Base-by-base conservation (phyloP, 441 rosid species). In the Pelargonium cotyledonis region DNA sequence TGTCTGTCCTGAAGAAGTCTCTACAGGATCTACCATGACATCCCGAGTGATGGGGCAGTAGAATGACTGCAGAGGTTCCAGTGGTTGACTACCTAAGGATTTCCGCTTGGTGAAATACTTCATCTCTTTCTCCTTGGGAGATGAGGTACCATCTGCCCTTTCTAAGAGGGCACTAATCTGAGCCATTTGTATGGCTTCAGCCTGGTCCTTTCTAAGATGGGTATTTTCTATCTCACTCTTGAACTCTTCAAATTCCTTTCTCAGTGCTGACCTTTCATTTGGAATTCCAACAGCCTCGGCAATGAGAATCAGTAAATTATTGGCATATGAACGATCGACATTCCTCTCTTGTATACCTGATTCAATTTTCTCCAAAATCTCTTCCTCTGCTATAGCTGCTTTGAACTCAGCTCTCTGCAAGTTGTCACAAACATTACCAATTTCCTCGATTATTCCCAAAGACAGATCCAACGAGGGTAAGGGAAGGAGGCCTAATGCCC, bases 1-100 rank as follows among this genome's bases (percentile, higher is more conserved):
- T 63, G 92, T 87, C 74, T 87, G 89, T 65, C 92, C 89, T 23
- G 92, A 85, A 49, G 92, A 87, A 65, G 88, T 85, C 76, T 87
- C 92, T 65, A 87, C 92, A 49, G 92, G 92, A 63, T 87, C 89
- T 65, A 73, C 76, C 92, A 87, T 85, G 65, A 85, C 86, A 31
- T 87, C 88, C 43, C 74, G 75, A 55, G 92, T 87, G 72, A 87
- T 84, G 16, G 92, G 92, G 58, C 92, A 87, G 68, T 81, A 85
- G 73, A 87, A 87, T 29, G 92, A 87, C 55, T 60, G 86, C 51
- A 85, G 85, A 46, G 89, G 88, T 67, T 87, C 89, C 75, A 85
- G 72, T 29, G 85, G 78, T 71, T 85, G 92, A 73, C 68, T 73
- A 65, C 92, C 92, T 79, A 87, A 79, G 67, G 88, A 87, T 29